Evolutionary conservation across 306 rosid species (phyloP).

Genomic region (Pyrus communis): DNA sequence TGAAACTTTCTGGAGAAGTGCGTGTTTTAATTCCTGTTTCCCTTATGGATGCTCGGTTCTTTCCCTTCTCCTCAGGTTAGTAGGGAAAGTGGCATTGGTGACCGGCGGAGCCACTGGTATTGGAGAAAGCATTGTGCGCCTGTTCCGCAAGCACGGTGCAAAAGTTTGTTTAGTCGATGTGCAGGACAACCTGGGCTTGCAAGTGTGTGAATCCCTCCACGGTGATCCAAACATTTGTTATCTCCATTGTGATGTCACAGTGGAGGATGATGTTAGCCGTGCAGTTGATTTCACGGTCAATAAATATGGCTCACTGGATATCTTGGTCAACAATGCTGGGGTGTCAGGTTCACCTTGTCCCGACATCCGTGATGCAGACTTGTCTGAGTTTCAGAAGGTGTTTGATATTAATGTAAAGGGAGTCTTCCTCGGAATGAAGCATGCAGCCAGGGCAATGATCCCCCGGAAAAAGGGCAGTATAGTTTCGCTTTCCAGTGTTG

Average conservation of each 20-base stretch:
- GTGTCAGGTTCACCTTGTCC: conserved; percentile 54
- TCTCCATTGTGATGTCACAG: conserved; percentile 56
- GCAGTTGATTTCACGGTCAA: conserved; percentile 48
- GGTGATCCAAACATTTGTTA: conserved; percentile 28
- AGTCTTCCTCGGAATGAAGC: conserved; percentile 78
- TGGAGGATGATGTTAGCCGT: conserved; percentile 46
- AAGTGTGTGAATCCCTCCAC: conserved; percentile 40
- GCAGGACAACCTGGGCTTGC: conserved; percentile 58
- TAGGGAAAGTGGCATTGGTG: conserved; percentile 80
- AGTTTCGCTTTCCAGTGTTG: conserved; percentile 53
- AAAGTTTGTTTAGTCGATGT: conserved; percentile 70
- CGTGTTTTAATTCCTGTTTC: not conserved
- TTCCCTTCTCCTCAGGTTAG: conserved; percentile 36
- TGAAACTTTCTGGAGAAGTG: not conserved
- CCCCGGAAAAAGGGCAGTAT: conserved; percentile 70
- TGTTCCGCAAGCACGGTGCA: conserved; percentile 70
- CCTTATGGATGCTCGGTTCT: not conserved
- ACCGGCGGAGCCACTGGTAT: conserved; percentile 91
- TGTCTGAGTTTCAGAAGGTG: conserved; percentile 70
- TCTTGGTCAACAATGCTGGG: conserved; percentile 86
- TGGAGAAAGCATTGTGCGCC: conserved; percentile 71
- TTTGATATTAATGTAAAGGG: conserved; percentile 66
- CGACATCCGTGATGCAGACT: conserved; percentile 56
- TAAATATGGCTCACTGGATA: conserved; percentile 71
- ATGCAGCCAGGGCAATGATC: conserved; percentile 64